phyloP scores from a whole-genome alignment of 2,329 filamentous ascomycete species.

The Periconia digitata region DNA sequence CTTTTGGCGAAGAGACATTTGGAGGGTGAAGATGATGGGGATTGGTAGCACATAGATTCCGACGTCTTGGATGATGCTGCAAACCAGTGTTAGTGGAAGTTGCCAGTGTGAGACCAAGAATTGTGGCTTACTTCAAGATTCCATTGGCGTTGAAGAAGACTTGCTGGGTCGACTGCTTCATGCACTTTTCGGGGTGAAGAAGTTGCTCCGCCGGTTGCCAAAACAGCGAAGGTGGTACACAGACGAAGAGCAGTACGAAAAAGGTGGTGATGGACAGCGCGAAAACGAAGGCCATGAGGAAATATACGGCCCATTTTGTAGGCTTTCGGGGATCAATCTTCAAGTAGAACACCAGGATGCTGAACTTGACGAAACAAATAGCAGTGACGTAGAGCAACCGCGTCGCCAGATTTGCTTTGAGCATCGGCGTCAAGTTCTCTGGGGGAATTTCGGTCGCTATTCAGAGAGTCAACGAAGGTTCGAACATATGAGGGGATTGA shows the following conservation, averaged over 20 bases:
- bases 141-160: slow-evolving; percentile 8
- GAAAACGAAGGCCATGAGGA: slow-evolving; percentile 4
- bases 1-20: slow-evolving; percentile 8
- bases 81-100: background rate
- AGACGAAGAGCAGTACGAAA: slow-evolving; percentile 8
- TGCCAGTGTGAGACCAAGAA: background rate
- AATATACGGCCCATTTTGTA: slow-evolving; percentile 2
- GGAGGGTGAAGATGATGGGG: slow-evolving; percentile 4
- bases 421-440: slow-evolving; percentile 6
- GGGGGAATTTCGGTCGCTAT: slow-evolving; percentile 1
- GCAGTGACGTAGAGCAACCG: slow-evolving; percentile 6
- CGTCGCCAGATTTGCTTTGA: slow-evolving; percentile 8
- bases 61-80: slow-evolving; percentile 8
- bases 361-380: slow-evolving; percentile 7
- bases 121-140: slow-evolving; percentile 6
- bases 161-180: slow-evolving; percentile 7
- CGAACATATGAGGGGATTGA: background rate
- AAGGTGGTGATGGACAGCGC: slow-evolving; percentile 6
- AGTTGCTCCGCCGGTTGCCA: slow-evolving; percentile 2
- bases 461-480: background rate
- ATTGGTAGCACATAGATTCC: slow-evolving; percentile 3
- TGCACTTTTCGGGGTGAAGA: slow-evolving; percentile 5
- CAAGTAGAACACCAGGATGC: slow-evolving; percentile 9
- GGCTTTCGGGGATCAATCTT: slow-evolving; percentile 7
- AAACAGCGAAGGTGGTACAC: slow-evolving; percentile 7